phyloP scores from a whole-genome alignment of 2,329 filamentous ascomycete genomes.

The Hymenotorrendiella dingleyae region DNA sequence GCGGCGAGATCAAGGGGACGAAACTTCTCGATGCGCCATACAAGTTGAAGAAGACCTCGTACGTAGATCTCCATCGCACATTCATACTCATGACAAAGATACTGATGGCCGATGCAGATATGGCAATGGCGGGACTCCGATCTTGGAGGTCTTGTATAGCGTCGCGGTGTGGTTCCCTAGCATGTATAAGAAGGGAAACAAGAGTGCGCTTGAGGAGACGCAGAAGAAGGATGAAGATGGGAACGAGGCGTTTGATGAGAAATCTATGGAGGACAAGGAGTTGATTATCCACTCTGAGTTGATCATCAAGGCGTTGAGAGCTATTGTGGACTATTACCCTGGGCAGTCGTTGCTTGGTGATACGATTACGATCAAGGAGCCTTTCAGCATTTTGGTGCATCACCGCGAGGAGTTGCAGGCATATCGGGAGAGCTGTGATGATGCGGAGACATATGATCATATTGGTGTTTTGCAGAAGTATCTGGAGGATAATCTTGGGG shows the following conservation, averaged over 20 bases:
- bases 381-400: constrained; percentile 34
- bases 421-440: constrained; percentile 17
- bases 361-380: constrained; percentile 26
- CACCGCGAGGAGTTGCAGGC: constrained; percentile 20
- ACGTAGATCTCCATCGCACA: background rate
- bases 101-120: constrained; percentile 10
- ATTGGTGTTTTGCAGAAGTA: constrained; percentile 18
- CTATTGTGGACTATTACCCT: constrained; percentile 21
- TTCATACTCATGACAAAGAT: background rate
- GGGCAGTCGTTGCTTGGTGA: constrained; percentile 17
- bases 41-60: constrained; percentile 19
- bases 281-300: constrained; percentile 20
- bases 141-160: constrained; percentile 19
- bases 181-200: constrained; percentile 13
- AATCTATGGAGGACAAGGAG: constrained; percentile 22
- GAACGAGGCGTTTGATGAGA: constrained; percentile 17
- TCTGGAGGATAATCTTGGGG: constrained; percentile 18
- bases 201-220: constrained; percentile 4
- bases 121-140: constrained; percentile 15
- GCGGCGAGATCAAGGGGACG: constrained; percentile 19
- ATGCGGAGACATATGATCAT: constrained; percentile 18
- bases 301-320: constrained; percentile 21
- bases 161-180: constrained; percentile 21
- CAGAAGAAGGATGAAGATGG: constrained; percentile 13
- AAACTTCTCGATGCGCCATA: constrained; percentile 19